A percentile compares a stretch with the other conserved stretches of the same genome.
These are phyloP conservation scores for Xylaria palmicola DNA, from an alignment of 495 filamentous ascomycete species.

Conservation along the genomic window DNA sequence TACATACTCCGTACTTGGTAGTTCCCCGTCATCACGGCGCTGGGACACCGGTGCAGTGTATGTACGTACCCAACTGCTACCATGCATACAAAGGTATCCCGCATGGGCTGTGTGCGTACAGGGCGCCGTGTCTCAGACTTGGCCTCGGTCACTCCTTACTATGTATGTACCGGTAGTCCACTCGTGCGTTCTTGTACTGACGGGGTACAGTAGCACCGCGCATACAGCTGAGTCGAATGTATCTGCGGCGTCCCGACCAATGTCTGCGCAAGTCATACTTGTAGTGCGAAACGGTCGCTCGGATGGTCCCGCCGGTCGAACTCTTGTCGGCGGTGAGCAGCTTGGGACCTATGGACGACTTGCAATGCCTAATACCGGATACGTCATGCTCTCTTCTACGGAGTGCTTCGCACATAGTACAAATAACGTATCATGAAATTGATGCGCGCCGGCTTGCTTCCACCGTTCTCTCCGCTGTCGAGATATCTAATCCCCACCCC, in stretches of 20 bases:
- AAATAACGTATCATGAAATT: too few species aligned
- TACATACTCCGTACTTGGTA: too few species aligned
- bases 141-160: too few species aligned
- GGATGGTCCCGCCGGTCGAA: slow-evolving; percentile 2
- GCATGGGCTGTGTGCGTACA: background rate
- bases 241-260: slow-evolving; percentile 15
- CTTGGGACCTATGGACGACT: too few species aligned
- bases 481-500: background rate
- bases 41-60: too few species aligned
- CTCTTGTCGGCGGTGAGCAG: slow-evolving; percentile 9
- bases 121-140: background rate
- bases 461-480: background rate
- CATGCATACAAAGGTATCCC: too few species aligned
- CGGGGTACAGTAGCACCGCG: background rate
- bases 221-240: background rate
- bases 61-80: too few species aligned
- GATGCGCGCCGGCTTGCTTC: too few species aligned
- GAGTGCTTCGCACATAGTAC: background rate
- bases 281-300: slow-evolving; percentile 16
- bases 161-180: too few species aligned
- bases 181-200: background rate
- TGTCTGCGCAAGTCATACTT: slow-evolving; percentile 5
- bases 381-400: too few species aligned
- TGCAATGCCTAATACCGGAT: too few species aligned
- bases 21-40: background rate